Evolutionary conservation across 768 basidiomycete genomes (phyloP).

Genomic region (Agaricus blazei): DNA sequence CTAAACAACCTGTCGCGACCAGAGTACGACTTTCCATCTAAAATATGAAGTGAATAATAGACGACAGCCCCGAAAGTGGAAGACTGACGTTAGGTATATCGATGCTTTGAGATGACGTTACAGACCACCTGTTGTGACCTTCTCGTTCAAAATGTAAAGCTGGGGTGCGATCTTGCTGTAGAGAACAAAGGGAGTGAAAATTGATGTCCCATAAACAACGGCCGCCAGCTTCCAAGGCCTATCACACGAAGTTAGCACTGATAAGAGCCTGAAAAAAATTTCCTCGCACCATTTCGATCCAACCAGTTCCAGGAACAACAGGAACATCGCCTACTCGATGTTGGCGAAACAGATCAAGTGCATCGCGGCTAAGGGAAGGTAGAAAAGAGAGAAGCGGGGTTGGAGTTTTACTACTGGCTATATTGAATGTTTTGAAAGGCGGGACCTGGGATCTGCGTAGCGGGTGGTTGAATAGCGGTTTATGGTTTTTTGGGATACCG

Average conservation of each 20-base stretch:
- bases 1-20: not conserved
- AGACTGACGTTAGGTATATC: not conserved
- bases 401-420: not conserved
- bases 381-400: not conserved
- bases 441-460: not conserved
- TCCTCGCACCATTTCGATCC: not conserved
- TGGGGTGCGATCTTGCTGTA: not conserved
- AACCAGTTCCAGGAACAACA: not conserved
- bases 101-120: not conserved
- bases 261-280: not conserved
- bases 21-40: not conserved
- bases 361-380: not conserved
- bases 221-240: slow-evolving; percentile 1
- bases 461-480: not conserved
- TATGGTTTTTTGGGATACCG: not conserved
- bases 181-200: not conserved
- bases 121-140: not conserved
- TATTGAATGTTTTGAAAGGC: not conserved
- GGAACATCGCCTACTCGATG: slow-evolving; percentile 1
- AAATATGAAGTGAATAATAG: not conserved
- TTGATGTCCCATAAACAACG: not conserved
- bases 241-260: not conserved
- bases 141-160: not conserved
- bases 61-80: not conserved
- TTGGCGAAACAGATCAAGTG: not conserved